Percentiles rank a stretch among this genome's conserved stretches.
phyloP scores from a whole-genome alignment of 768 basidiomycete genomes.

The Boletus rufocinnamomeus region DNA sequence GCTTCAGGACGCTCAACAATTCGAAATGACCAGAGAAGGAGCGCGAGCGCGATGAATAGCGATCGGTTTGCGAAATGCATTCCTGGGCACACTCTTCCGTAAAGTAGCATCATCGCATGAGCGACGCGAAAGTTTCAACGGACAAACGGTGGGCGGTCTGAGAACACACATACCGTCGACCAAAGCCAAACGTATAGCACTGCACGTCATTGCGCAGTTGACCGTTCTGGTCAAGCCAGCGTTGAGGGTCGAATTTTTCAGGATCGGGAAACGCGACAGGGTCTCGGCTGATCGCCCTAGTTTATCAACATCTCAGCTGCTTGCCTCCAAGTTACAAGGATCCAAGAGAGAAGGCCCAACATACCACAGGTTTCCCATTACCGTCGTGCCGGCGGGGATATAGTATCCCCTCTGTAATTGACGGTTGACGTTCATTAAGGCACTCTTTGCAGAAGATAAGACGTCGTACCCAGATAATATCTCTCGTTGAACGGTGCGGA shows the following conservation, averaged over 20 bases:
- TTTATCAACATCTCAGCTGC: neutral
- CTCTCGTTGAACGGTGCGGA: conserved; percentile 61
- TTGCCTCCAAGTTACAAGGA: neutral
- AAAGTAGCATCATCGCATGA: no score
- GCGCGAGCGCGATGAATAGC: conserved; percentile 59
- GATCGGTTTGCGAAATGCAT: conserved; percentile 54
- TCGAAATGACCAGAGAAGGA: conserved; percentile 62
- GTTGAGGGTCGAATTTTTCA: conserved; percentile 55
- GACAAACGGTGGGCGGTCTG: neutral
- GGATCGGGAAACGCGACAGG: conserved; percentile 58
- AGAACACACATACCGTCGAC: conserved; percentile 34
- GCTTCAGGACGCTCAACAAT: conserved; percentile 46
- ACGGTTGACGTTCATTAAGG: conserved; percentile 21
- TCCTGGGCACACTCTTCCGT: conserved; percentile 60
- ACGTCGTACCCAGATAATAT: conserved; percentile 56
- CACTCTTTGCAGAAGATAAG: conserved; percentile 19
- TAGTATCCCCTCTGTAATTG: conserved; percentile 17
- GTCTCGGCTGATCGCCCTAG: conserved; percentile 55
- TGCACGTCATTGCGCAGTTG: conserved; percentile 48
- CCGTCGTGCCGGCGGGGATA: conserved; percentile 28
- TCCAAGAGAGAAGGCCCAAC: neutral
- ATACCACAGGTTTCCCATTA: conserved; percentile 28
- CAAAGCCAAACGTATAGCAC: conserved; percentile 56
- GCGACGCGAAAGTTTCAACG: no score
- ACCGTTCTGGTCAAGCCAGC: conserved; percentile 51